phyloP scores from a whole-genome alignment of 2,329 filamentous ascomycete species.

The Ambrosiella xylebori region DNA sequence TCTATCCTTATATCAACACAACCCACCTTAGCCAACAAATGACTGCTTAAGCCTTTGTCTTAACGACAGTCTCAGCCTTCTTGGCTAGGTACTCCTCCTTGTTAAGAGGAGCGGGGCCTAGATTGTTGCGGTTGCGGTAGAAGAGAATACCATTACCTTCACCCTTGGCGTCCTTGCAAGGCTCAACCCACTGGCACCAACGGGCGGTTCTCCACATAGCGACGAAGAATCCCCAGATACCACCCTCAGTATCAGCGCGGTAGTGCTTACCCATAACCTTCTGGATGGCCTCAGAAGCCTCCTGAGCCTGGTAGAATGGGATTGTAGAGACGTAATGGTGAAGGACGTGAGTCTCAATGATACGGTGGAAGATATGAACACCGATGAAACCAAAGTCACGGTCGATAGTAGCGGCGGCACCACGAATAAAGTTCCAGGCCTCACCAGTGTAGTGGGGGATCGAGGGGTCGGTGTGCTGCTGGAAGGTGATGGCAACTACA shows the following conservation, averaged over 20 bases:
- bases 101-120: conserved; percentile 41
- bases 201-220: conserved; percentile 67
- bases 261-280: conserved; percentile 92
- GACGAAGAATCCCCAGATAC: conserved; percentile 65
- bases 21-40: neutral
- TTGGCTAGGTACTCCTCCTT: conserved; percentile 1
- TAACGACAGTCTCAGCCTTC: neutral
- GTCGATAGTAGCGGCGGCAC: conserved; percentile 88
- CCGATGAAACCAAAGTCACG: conserved; percentile 95
- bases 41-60: conserved; percentile 5
- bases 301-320: conserved; percentile 77
- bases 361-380: conserved; percentile 78
- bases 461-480: conserved; percentile 90
- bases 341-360: conserved; percentile 93
- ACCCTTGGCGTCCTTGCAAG: conserved; percentile 61
- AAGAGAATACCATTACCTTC: conserved; percentile 75
- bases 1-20: neutral
- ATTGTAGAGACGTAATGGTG: conserved; percentile 96
- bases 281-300: conserved; percentile 88
- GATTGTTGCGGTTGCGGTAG: conserved; percentile 85
- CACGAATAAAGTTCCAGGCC: conserved; percentile 84
- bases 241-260: conserved; percentile 61
- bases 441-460: conserved; percentile 80
- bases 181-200: conserved; percentile 96
- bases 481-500: conserved; percentile 87